These are phyloP conservation scores for Xylariales sp. DNA, from an alignment of 2,329 filamentous ascomycete species.

Conservation along the genomic window DNA sequence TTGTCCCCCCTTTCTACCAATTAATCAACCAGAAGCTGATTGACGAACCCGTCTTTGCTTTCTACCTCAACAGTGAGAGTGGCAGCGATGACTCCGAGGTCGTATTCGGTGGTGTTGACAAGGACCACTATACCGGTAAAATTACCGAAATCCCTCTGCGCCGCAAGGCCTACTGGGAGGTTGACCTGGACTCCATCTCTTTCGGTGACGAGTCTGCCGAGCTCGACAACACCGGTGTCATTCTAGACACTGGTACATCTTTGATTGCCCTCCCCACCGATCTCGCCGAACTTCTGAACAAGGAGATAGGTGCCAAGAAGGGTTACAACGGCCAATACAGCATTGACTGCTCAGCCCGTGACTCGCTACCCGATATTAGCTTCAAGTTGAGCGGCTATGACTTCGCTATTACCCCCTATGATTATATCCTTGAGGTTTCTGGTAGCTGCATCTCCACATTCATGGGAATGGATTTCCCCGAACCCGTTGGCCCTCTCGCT, in stretches of 20 bases:
- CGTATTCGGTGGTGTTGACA: slow-evolving; percentile 88
- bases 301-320: slow-evolving; percentile 98
- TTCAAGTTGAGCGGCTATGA: slow-evolving; percentile 92
- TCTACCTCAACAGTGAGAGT: slow-evolving; percentile 87
- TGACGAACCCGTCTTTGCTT: slow-evolving; percentile 93
- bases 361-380: slow-evolving; percentile 86
- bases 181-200: slow-evolving; percentile 91
- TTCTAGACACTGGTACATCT: slow-evolving; percentile 98
- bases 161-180: slow-evolving; percentile 99
- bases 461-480: slow-evolving; percentile 94
- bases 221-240: slow-evolving; percentile 93
- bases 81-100: slow-evolving; percentile 81
- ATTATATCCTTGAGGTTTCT: slow-evolving; percentile 96
- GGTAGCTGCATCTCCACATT: slow-evolving; percentile 97
- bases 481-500: slow-evolving; percentile 88
- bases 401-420: slow-evolving; percentile 87
- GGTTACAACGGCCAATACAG: slow-evolving; percentile 96
- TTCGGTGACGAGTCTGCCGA: slow-evolving; percentile 88
- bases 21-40: slow-evolving; percentile 90
- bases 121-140: slow-evolving; percentile 84
- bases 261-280: slow-evolving; percentile 93
- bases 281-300: slow-evolving; percentile 95
- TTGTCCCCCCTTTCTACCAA: slow-evolving; percentile 95
- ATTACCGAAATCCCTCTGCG: slow-evolving; percentile 93
- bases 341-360: slow-evolving; percentile 86